These are phyloP conservation scores for Colletotrichum sp. DNA, from an alignment of 2,329 filamentous ascomycete genomes.

Conservation along the genomic window DNA sequence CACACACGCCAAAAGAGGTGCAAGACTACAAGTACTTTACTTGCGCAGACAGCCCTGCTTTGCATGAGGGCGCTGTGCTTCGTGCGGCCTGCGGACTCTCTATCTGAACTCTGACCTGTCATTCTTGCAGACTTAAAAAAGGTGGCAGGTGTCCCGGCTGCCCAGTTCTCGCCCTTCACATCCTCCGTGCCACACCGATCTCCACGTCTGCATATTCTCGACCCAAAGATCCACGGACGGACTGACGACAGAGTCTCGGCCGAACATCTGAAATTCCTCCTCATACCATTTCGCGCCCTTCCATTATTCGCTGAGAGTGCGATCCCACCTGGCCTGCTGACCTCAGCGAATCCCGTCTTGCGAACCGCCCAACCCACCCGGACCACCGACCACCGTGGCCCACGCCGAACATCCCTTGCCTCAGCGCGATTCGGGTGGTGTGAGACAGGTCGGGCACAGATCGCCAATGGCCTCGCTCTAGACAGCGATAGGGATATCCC, in stretches of 20 bases:
- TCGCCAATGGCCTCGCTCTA: constrained; percentile 10
- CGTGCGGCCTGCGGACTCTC: constrained; percentile 4
- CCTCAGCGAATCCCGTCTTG: neutral
- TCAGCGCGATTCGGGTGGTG: constrained; percentile 11
- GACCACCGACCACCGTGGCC: neutral
- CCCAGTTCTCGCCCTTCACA: neutral
- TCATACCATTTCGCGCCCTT: neutral
- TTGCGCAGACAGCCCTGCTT: neutral
- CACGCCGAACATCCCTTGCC: constrained; percentile 12
- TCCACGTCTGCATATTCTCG: neutral
- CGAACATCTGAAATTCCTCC: neutral
- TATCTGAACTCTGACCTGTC: constrained; percentile 5
- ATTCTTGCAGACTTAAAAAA: constrained; percentile 1
- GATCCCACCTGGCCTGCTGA: neutral
- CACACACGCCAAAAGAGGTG: neutral
- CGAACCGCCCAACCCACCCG: neutral
- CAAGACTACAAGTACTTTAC: neutral
- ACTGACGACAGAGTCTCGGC: neutral
- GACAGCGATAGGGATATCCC: constrained; percentile 18
- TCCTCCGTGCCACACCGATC: neutral
- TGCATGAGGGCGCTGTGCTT: neutral
- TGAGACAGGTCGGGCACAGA: constrained; percentile 16
- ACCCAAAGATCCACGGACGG: neutral
- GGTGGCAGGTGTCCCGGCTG: neutral
- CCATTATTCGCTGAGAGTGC: neutral